Base-by-base conservation (phyloP, 305 asterid species). In the Rubia occidens region DNA sequence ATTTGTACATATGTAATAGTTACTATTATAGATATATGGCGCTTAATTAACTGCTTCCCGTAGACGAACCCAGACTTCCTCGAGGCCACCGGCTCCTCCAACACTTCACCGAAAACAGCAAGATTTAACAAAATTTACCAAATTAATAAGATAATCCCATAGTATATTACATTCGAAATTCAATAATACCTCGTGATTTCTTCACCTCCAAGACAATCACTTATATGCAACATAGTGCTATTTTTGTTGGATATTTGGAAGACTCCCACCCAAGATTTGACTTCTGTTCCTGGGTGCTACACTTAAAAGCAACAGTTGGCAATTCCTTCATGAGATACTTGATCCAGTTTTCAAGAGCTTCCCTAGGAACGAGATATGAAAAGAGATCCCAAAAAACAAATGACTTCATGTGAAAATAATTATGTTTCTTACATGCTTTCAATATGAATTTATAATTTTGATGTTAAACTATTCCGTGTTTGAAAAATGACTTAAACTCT, bases 231-330 rank as follows among this genome's bases (percentile, higher is more conserved):
- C 69, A 73, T 75, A 74, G 66, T 75, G 75, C 80, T 77, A 10
- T 29, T 72, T 89, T 89, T 53, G 74, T 74, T 15, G 35, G 70
- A 77, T 82, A 88, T 21, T 83, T 80, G 72, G 84, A 81, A 75
- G 92, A 83, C 82, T 94, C 90, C 99, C 99, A 90, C n/a, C 97
- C 95, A 71, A 94, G 87, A 78, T 94, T 89, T 54, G 95, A 82
- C 76, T 86, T 91, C 83, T 94, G 99, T 71, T 94, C 91, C 80
- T 90, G 98, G 65, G 98, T 94, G 79, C 95, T 94, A 81, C 95
- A 85, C 80, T 90, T 94, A 60, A 94, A 81, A 72, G 87, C 86
- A 71, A 78, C 78, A 40, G 81, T 43, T 58, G 84, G 83, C 56
- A 90, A 76, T 80, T 94, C 99, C 83, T 90, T 97, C 69, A 96